Evolutionary conservation across 768 basidiomycete species (phyloP).

Genomic region (Termitomyces eurrhizus): DNA sequence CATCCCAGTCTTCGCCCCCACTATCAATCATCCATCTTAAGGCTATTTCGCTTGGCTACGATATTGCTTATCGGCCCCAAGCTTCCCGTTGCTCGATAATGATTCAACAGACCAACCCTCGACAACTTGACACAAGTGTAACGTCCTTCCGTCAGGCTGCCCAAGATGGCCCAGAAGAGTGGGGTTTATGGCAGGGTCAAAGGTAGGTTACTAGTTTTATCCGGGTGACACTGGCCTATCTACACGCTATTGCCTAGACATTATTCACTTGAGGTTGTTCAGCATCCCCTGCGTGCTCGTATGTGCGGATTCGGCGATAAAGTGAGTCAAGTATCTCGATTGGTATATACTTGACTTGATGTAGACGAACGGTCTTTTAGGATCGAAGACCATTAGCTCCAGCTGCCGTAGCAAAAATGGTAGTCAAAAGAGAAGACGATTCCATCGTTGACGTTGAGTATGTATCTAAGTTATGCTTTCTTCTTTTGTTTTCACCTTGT

Average conservation of each 20-base stretch:
- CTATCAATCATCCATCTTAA: constrained; percentile 11
- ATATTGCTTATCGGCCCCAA: neutral
- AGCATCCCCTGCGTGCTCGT: constrained; percentile 85
- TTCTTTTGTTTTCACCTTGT: constrained; percentile 1
- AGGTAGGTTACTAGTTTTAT: constrained; percentile 39
- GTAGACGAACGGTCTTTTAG: constrained; percentile 34
- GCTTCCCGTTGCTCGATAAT: constrained; percentile 29
- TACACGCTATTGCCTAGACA: constrained; percentile 41
- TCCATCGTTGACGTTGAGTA: constrained; percentile 73
- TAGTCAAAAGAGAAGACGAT: constrained; percentile 65
- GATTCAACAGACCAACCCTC: constrained; percentile 63
- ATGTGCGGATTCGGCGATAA: constrained; percentile 99
- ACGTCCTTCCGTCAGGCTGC: constrained; percentile 27
- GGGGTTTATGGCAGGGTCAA: constrained; percentile 68
- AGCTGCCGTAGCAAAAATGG: constrained; percentile 84
- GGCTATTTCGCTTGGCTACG: constrained; percentile 10
- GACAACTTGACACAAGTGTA: constrained; percentile 30
- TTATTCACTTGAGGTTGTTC: constrained; percentile 82
- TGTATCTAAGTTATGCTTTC: constrained; percentile 26
- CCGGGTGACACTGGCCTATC: constrained; percentile 8
- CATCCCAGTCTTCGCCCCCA: constrained; percentile 12
- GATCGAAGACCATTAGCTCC: constrained; percentile 92
- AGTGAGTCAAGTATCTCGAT: constrained; percentile 37
- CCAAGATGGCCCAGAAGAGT: constrained; percentile 48
- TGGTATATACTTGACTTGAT: constrained; percentile 11